Conservation (phyloP, 2,329 filamentous ascomycete species). For the Emergomyces africanus region DNA sequence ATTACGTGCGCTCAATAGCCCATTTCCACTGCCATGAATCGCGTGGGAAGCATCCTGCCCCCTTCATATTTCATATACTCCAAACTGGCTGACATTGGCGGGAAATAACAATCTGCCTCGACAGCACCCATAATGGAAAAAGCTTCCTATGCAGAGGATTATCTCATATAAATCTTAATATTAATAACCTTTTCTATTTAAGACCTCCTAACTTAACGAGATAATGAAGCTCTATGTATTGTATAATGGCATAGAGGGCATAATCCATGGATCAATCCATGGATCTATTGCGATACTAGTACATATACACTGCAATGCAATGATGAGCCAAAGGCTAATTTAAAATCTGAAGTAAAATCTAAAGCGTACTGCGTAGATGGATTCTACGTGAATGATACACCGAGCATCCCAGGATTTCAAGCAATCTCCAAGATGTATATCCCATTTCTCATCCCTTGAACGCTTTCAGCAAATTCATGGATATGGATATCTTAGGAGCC, state of each 20-base stretch:
- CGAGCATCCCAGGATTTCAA: slow-evolving; percentile 53
- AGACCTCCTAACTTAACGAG: no score
- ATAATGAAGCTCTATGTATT: no score
- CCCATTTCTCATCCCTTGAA: slow-evolving; percentile 47
- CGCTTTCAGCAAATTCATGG: no score
- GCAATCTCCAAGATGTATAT: slow-evolving; percentile 28
- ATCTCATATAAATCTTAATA: slow-evolving; percentile 28
- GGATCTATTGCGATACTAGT: no score
- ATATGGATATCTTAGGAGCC: no score
- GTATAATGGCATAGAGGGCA: no score
- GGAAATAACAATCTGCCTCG: slow-evolving; percentile 47
- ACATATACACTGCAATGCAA: no score
- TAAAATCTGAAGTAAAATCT: slow-evolving; percentile 14
- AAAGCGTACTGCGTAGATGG: slow-evolving; percentile 52
- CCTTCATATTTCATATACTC: slow-evolving; percentile 56
- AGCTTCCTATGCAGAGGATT: slow-evolving; percentile 45
- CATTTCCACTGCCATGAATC: slow-evolving; percentile 58
- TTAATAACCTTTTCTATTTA: slow-evolving; percentile 19
- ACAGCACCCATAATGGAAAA: no score
- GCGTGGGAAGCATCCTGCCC: slow-evolving; percentile 48
- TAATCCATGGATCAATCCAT: no score
- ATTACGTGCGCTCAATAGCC: slow-evolving; percentile 63
- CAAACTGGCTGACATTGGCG: slow-evolving; percentile 47
- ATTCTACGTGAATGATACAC: slow-evolving; percentile 58
- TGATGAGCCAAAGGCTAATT: no score